A percentile compares a stretch with the other conserved stretches of the same genome.
phyloP scores from a whole-genome alignment of 768 basidiomycete species.

The Filobasidium wieringae region DNA sequence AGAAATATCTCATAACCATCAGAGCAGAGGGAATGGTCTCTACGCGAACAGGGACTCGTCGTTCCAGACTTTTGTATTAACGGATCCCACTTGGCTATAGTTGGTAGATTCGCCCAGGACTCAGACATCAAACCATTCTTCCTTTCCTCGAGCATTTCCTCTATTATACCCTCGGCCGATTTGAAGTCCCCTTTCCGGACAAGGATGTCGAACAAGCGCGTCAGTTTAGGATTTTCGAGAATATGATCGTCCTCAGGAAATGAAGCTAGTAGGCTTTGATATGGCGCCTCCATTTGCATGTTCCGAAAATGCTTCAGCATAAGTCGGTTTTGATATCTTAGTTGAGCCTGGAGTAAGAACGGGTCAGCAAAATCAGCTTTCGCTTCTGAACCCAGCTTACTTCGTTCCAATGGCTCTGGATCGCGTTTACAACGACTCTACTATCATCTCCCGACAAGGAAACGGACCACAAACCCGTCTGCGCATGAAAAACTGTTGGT shows the following conservation, averaged over 20 bases:
- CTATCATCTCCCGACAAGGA: constrained; percentile 11
- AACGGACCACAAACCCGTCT: constrained; percentile 13
- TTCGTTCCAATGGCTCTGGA: neutral
- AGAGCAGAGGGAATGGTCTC: constrained; percentile 2
- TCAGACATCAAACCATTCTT: constrained; percentile 16
- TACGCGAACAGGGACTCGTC: constrained; percentile 1
- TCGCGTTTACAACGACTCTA: neutral
- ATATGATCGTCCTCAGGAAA: neutral
- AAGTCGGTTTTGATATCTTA: constrained; percentile 11
- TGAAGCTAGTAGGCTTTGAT: constrained; percentile 3
- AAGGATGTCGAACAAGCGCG: constrained; percentile 10
- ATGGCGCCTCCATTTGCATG: constrained; percentile 3
- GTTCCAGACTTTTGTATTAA: neutral
- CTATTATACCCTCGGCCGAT: constrained; percentile 3
- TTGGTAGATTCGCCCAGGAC: neutral
- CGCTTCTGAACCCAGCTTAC: neutral
- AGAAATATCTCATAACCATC: constrained; percentile 6
- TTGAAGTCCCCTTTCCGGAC: constrained; percentile 11
- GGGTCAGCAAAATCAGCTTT: neutral
- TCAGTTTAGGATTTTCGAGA: constrained; percentile 16
- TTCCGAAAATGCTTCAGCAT: constrained; percentile 19
- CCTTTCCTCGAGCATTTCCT: constrained; percentile 3
- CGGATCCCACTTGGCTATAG: neutral
- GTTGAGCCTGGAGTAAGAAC: constrained; percentile 9
- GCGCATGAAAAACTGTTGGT: neutral